Evolutionary conservation across 2,329 filamentous ascomycete species (phyloP).

Genomic region (Pestalotiopsis sp.): DNA sequence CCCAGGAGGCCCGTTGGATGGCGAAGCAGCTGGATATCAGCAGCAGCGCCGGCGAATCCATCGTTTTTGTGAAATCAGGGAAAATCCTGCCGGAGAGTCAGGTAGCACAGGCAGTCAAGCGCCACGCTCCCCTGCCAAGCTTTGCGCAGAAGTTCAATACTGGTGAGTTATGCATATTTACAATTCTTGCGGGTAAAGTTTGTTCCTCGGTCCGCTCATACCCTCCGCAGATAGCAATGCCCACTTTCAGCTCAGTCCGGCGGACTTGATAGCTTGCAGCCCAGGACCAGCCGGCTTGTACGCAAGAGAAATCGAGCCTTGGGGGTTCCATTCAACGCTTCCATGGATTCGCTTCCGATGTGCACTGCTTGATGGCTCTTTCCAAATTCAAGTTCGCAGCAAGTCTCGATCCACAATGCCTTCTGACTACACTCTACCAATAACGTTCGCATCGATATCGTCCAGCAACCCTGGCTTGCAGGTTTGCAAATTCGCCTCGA

Average conservation of each 20-base stretch:
- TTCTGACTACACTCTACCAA: background rate
- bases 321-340: accelerated
- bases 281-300: background rate
- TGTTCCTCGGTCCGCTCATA: too few relatives aligned
- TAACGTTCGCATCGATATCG: too few relatives aligned
- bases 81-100: background rate
- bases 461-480: too few relatives aligned
- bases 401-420: background rate
- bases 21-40: background rate
- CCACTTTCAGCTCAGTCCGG: accelerated
- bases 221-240: too few relatives aligned
- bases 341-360: background rate
- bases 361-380: background rate
- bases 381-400: background rate
- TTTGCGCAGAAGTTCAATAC: background rate
- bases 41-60: background rate
- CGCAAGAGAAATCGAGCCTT: background rate
- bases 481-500: background rate
- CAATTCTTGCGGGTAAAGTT: too few relatives aligned
- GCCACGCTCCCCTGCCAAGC: background rate
- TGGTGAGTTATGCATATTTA: too few relatives aligned
- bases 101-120: background rate
- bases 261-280: background rate
- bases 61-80: background rate
- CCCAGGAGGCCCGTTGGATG: background rate